phyloP scores from a whole-genome alignment of 139 green algal species.

The Tetradesmus lagerheimii region DNA sequence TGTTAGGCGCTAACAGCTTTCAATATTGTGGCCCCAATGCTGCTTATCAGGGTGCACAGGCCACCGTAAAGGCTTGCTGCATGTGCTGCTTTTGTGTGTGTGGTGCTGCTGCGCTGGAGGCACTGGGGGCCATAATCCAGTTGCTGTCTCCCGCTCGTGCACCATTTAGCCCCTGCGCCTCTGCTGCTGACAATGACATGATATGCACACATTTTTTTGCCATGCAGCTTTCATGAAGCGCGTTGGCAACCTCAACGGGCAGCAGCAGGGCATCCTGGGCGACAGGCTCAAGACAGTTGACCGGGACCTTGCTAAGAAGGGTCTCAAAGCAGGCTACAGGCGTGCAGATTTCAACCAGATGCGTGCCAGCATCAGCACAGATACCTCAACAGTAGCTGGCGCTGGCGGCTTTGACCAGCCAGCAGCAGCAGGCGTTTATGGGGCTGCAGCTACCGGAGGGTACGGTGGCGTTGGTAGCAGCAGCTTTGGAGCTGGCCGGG shows the following conservation, averaged over 20 bases:
- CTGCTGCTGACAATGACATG: not conserved
- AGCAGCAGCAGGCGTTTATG: not conserved
- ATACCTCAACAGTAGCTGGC: not conserved
- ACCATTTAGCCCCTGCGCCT: not conserved
- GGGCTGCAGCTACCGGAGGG: not conserved
- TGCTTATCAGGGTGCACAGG: not conserved
- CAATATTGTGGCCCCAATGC: not conserved
- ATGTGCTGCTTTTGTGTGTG: not conserved
- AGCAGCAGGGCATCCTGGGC: slow-evolving; percentile 84
- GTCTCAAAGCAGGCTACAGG: slow-evolving; percentile 64
- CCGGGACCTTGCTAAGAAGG: slow-evolving; percentile 65
- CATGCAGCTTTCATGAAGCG: slow-evolving; percentile 74
- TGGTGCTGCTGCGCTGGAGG: too few relatives aligned
- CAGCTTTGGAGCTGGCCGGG: not conserved
- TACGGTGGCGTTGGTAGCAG: not conserved
- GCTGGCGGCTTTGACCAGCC: not conserved
- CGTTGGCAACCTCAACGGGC: slow-evolving; percentile 81
- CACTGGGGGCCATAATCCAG: too few relatives aligned
- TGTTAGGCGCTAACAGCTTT: too few relatives aligned
- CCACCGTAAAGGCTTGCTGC: too few relatives aligned
- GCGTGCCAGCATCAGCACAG: not conserved
- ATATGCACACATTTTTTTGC: not conserved
- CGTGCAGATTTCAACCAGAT: slow-evolving; percentile 38
- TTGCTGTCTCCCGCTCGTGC: too few relatives aligned
- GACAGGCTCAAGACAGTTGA: slow-evolving; percentile 86